Evolutionary conservation across 169 alveolate species (phyloP).

Genomic region (Plasmodium inui): DNA sequence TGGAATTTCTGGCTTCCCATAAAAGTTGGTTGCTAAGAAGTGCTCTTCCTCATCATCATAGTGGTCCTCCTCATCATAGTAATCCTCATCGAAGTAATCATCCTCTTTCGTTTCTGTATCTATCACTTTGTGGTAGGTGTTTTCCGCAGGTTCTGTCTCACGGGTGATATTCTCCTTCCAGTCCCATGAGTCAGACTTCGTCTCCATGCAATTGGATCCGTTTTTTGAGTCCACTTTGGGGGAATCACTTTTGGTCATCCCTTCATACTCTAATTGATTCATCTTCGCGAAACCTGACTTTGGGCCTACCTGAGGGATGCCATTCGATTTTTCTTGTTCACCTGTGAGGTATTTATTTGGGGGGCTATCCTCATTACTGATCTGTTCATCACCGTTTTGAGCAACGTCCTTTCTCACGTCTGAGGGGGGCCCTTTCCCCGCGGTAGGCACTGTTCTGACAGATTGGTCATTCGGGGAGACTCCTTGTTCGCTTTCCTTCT

Average conservation of each 20-base stretch:
- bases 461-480: background rate
- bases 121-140: background rate
- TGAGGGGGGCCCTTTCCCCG: background rate
- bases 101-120: background rate
- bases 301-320: background rate
- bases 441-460: background rate
- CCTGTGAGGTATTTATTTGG: background rate
- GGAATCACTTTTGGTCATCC: background rate
- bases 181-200: background rate
- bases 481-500: background rate
- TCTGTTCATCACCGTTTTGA: background rate
- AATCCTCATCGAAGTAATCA: conserved; percentile 1
- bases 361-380: background rate
- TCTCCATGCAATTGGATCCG: background rate
- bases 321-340: background rate
- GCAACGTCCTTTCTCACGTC: background rate
- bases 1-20: background rate
- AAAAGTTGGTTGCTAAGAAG: conserved; percentile 26
- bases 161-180: background rate
- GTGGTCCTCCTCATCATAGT: conserved; percentile 8
- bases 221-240: background rate
- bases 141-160: background rate
- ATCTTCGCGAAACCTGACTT: background rate
- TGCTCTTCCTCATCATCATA: background rate
- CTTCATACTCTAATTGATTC: background rate